A percentile compares a stretch with the other conserved stretches of the same genome.
phyloP scores from a whole-genome alignment of 352 stramenopile genomes.

The Phytophthora colocasiae region DNA sequence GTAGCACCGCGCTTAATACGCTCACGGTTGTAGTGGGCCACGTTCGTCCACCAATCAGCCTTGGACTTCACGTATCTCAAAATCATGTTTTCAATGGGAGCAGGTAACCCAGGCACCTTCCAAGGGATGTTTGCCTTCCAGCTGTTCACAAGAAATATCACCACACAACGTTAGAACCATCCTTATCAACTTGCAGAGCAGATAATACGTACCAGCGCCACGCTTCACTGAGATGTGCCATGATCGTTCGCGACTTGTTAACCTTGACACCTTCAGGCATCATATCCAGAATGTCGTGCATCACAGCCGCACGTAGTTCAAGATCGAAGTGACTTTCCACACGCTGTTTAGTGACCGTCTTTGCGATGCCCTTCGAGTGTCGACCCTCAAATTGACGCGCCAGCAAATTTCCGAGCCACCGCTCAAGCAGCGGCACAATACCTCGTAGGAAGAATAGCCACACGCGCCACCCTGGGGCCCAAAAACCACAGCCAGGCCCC shows the following conservation, averaged over 20 bases:
- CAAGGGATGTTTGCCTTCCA: slow-evolving; percentile 99
- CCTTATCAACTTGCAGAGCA: background rate
- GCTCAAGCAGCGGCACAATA: slow-evolving; percentile 98
- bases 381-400: slow-evolving; percentile 99
- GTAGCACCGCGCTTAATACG: slow-evolving; percentile 99
- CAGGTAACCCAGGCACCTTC: slow-evolving; percentile 99
- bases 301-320: slow-evolving; percentile 98
- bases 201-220: slow-evolving; percentile 90
- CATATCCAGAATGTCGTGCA: slow-evolving; percentile 99
- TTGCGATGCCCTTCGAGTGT: slow-evolving; percentile 98
- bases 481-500: slow-evolving; percentile 99
- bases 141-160: slow-evolving; percentile 21
- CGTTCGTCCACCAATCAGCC: slow-evolving; percentile 98
- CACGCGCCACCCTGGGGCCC: slow-evolving; percentile 98
- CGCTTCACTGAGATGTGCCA: slow-evolving; percentile 99
- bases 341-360: slow-evolving; percentile 99
- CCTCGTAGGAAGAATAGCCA: slow-evolving; percentile 99
- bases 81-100: slow-evolving; percentile 99
- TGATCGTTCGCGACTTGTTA: slow-evolving; percentile 98
- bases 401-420: slow-evolving; percentile 99
- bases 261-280: slow-evolving; percentile 99
- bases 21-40: slow-evolving; percentile 99
- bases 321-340: slow-evolving; percentile 99
- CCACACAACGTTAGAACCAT: slow-evolving; percentile 10
- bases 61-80: slow-evolving; percentile 99